Conservation (phyloP, 1,284 basidiomycete genomes). For the Papiliotrema laurentii region DNA sequence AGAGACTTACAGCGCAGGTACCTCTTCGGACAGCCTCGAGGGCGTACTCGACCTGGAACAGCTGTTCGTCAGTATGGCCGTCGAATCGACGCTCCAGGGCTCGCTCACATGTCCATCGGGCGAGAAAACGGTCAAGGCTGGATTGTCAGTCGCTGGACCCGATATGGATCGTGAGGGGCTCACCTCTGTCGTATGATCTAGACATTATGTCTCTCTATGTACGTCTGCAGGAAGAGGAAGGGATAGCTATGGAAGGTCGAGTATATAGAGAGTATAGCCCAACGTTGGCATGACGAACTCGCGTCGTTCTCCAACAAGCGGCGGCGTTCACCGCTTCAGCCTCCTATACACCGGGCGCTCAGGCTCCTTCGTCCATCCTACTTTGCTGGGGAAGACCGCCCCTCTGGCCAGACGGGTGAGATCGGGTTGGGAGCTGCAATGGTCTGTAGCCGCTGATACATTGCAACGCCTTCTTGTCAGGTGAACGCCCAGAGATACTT, state of each 20-base stretch:
- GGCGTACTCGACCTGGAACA: conserved; percentile 84
- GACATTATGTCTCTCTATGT: conserved; percentile 46
- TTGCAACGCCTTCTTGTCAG: no score
- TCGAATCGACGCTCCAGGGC: not conserved
- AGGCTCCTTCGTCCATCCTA: no score
- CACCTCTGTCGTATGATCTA: conserved; percentile 49
- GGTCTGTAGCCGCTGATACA: no score
- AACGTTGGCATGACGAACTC: no score
- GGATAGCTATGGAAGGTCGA: not conserved
- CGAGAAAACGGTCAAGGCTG: conserved; percentile 80
- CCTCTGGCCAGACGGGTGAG: no score
- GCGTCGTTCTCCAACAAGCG: no score
- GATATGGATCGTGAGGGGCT: conserved; percentile 9
- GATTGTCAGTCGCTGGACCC: not conserved
- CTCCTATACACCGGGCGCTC: no score
- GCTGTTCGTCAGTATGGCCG: conserved; percentile 16
- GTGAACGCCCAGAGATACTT: no score
- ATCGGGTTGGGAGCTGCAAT: no score
- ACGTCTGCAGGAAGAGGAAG: not conserved
- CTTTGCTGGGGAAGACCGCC: no score
- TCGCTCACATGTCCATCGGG: conserved; percentile 73
- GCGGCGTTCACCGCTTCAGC: no score
- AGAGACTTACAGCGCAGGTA: conserved; percentile 81
- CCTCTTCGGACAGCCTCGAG: conserved; percentile 94
- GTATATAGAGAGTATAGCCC: not conserved